Evolutionary conservation across 2,329 filamentous ascomycete species (phyloP), one percentile per base, ranked within the genome.

Genomic region (Cytospora piceicola): DNA sequence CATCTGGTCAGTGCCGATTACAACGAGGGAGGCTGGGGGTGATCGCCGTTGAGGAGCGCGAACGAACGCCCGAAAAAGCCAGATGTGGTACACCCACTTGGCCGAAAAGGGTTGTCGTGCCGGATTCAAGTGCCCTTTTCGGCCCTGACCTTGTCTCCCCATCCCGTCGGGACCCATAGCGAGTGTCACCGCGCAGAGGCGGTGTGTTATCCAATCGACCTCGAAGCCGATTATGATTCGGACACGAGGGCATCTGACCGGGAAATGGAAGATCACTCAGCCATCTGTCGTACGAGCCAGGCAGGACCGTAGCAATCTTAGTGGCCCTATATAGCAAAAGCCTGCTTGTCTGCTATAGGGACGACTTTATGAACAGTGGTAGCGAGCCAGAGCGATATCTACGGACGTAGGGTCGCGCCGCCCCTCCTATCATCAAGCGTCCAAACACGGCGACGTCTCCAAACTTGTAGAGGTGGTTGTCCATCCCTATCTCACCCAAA

Each of bases 311-410:
- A 57, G 60, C 60, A 51, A 14, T 57, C 51, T 51, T 57, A 54
- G 60, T 63, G 60, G 60, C 53, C 53, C 60, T 63, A 63, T 63
- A 63, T 39, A 39, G 57, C 53, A 46, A 51, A 57, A 63, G 56
- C 27, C 24, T 49, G 53, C 29, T 63, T 42, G 52, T 54, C 56
- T 63, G 53, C 36, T 63, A 63, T 63, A 63, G 60, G 52, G 42
- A 51, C 53, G 56, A 22, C 6, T 32, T 39, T n/a, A 22, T 14
- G 39, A 42, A 14, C 30, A 24, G 39, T 24, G 60, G 60, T 63
- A 63, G 60, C 60, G 60, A 63, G 53, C 42, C 32, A 49, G 60
- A 29, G 60, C 60, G 46, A 62, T 63, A 63, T 57, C 39, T 51
- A 54, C 46, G 53, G 17, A 34, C 46, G 56, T 62, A 34, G 46